Base-by-base conservation (phyloP, 1,139 yeast genomes). In the Torulaspora globosa region DNA sequence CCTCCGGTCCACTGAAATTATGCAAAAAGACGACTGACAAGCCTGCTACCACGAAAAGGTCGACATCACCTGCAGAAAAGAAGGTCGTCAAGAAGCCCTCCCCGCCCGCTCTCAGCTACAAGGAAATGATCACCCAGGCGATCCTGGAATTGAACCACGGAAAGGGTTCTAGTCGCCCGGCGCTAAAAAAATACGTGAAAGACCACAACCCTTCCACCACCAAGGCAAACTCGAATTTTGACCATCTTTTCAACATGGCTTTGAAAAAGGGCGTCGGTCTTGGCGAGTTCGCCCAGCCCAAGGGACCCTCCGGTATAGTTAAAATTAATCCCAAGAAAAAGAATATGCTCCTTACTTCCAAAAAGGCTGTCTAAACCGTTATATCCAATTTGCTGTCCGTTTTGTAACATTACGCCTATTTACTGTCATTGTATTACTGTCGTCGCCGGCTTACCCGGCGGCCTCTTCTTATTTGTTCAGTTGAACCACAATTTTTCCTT, bases 231-330 rank as follows among this genome's bases (percentile, higher is more conserved):
- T 59, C 75, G 47, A 82, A 79, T 65, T 88, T 87, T 63, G 95
- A 87, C 62, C 70, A 82, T 43, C 78, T 81, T 56, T 84, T 88
- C 74, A 88, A 87, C 67, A 62, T 77, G 42, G 92, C 96, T 30
- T 73, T 88, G 61, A 82, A 83, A 72, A 84, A 81, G 65, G 95
- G 95, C 51, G 94, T 88, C 52, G 82, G 77, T 48, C 67, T 78
- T 23, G 95, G 88, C 43, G 85, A 80, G 46, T 84, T 89, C 59
- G 68, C 78, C 40, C 96, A 86, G 70, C 96, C 96, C 64, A 88
- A 87, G 73, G 96, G 96, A 50, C 69, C 74, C 32, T 66, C 74
- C 6, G 74, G 74, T 47, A 65, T 72, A 37, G 63, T 71, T 35
- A 71, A 70, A 51, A 56, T 70, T 28, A 41, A 52, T 30, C 59